Base-by-base conservation (phyloP, 371 early-diverging fungal species). In the Rhizomucor pusillus region DNA sequence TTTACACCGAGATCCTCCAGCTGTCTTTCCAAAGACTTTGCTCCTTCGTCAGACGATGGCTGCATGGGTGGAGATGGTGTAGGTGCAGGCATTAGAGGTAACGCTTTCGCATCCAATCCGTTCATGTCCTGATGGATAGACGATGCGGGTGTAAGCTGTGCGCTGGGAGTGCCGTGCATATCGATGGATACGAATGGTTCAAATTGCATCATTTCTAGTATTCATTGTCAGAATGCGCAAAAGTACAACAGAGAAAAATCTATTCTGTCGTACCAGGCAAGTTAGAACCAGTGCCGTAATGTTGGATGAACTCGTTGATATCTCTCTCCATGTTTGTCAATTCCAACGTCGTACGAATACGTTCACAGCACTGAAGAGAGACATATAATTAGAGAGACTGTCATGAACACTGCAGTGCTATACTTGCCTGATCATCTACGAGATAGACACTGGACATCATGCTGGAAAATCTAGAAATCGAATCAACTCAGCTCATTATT, bases 401-500 rank as follows among this genome's bases (percentile, higher is more conserved):
- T 22, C 34, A 59, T 10, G 11, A 46, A 43, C 43, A 35, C 22
- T 12, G 3, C 41, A 3, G 3, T 13, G 7, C 20, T 39, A 22
- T 18, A 46, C 20, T 45, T 69, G 71, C 75, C 61, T 71, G 69
- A 37, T 77, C 77, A 61, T 77, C 74, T 25, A 71, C 62, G 36
- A 63, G 62, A 44, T 64, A 73, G 23, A 67, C 70, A 47, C 63
- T 73, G 6, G 77, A 73, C 64, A 73, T 65, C 59, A 77, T 67
- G 53, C 65, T 77, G 6, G 77, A 59, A 61, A 69, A 77, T 33
- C 75, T 74, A 57, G 36, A 37, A 9, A 47, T 11, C 23, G 7
- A n/a, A 46, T n/a, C n/a, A 14, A 12, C 11, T 39, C 10, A 11
- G 43, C 13, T 47, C 14, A 39, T 29, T 40, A 7, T 36, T 1